Evolutionary conservation across 1,284 basidiomycete genomes (phyloP).

Genomic region (Ganoderma multipileum): DNA sequence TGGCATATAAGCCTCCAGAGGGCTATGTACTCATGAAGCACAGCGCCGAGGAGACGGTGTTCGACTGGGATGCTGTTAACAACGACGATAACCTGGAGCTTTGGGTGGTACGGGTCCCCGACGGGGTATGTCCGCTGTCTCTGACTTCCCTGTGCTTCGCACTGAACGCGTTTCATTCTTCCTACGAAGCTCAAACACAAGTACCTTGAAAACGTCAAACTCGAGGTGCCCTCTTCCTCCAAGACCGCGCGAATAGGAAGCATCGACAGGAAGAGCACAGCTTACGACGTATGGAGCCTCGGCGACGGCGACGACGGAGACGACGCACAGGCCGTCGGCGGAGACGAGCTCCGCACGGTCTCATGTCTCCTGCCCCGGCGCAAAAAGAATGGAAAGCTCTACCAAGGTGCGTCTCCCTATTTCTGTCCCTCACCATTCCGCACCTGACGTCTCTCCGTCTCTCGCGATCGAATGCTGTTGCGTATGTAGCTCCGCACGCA

Average conservation of each 20-base stretch:
- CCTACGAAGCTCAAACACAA: conserved; percentile 65
- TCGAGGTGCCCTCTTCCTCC: conserved; percentile 50
- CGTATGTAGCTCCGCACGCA: conserved; percentile 57
- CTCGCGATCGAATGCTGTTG: background rate
- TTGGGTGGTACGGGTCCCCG: conserved; percentile 74
- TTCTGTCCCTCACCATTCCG: background rate
- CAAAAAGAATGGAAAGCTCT: conserved; percentile 64
- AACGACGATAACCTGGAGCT: conserved; percentile 67
- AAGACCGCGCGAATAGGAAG: conserved; percentile 49
- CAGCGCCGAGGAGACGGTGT: conserved; percentile 54
- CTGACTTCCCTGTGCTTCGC: background rate
- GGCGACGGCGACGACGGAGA: conserved; percentile 50
- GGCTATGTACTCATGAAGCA: conserved; percentile 53
- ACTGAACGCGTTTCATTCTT: background rate
- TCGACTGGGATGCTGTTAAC: conserved; percentile 74
- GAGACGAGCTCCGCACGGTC: conserved; percentile 67
- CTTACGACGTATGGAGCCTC: conserved; percentile 73
- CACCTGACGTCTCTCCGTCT: background rate
- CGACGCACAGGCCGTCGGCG: conserved; percentile 47
- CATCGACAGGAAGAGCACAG: conserved; percentile 56
- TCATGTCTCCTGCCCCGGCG: conserved; percentile 69
- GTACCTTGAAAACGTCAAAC: conserved; percentile 57
- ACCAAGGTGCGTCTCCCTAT: conserved; percentile 51
- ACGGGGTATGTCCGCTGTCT: conserved; percentile 53
- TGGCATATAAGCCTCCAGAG: conserved; percentile 62